Conservation (phyloP, 768 basidiomycete species). For the Postia placenta region DNA sequence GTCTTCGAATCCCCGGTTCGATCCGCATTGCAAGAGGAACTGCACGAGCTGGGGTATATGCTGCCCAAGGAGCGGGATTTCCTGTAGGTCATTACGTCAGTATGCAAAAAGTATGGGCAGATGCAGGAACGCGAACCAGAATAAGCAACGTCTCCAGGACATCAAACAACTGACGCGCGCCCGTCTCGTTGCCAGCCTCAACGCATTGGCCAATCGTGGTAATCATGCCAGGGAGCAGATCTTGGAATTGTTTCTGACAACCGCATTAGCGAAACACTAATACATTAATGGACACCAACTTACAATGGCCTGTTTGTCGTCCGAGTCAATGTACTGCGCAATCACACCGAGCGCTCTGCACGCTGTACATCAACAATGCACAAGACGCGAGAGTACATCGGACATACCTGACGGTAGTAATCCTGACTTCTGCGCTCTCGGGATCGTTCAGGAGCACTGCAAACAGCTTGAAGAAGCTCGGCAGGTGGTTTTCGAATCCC, state of each 20-base stretch:
- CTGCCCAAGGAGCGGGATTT: conserved; percentile 88
- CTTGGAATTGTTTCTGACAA: conserved; percentile 77
- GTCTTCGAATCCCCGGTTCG: conserved; percentile 64
- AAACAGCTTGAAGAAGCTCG: conserved; percentile 77
- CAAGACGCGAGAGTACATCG: neutral
- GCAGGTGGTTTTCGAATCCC: conserved; percentile 73
- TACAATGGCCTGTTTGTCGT: conserved; percentile 85
- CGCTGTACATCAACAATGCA: neutral
- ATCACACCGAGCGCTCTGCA: conserved; percentile 81
- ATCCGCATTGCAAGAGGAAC: conserved; percentile 83
- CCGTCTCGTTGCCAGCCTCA: conserved; percentile 69
- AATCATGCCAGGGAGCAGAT: conserved; percentile 81
- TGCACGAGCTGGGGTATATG: conserved; percentile 83
- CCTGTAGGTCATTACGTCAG: conserved; percentile 39
- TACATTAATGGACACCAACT: conserved; percentile 38
- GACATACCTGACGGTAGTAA: conserved; percentile 76
- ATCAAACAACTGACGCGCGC: conserved; percentile 87
- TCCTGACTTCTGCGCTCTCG: conserved; percentile 83
- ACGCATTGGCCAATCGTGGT: conserved; percentile 82
- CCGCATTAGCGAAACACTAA: neutral
- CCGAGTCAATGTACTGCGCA: conserved; percentile 85
- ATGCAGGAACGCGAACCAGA: conserved; percentile 45
- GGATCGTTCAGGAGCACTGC: conserved; percentile 66
- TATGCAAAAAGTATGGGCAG: neutral
- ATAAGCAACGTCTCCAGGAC: conserved; percentile 94